Percentiles rank a stretch among this genome's conserved stretches.
Conservation (phyloP, 192 early-diverging fungal genomes). For the Podila horticola region DNA sequence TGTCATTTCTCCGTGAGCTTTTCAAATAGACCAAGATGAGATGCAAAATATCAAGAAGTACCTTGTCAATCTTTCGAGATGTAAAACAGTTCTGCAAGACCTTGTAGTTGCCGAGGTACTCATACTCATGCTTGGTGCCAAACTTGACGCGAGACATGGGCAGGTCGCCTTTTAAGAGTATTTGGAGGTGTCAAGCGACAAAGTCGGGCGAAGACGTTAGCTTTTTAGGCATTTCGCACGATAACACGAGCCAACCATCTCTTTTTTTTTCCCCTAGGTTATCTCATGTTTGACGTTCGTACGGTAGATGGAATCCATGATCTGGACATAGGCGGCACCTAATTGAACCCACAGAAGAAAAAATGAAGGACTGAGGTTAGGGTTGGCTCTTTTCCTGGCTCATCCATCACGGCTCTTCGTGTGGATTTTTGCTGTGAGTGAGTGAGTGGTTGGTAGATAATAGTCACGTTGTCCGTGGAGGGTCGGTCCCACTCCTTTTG, state of each 20-base stretch:
- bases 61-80: constrained; percentile 92
- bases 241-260: no score
- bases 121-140: constrained; percentile 93
- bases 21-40: not conserved
- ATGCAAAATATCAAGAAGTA: constrained; percentile 31
- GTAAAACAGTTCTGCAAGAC: constrained; percentile 88
- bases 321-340: constrained; percentile 78
- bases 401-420: not conserved
- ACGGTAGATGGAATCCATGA: constrained; percentile 78
- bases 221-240: no score
- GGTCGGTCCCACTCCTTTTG: no score
- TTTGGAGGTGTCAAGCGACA: no score
- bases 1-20: not conserved
- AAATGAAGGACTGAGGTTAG: not conserved
- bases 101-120: constrained; percentile 96
- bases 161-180: constrained; percentile 67
- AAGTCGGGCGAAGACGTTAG: no score
- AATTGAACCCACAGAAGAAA: not conserved
- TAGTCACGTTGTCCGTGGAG: not conserved
- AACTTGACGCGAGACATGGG: constrained; percentile 93
- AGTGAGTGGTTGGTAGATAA: not conserved
- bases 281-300: not conserved
- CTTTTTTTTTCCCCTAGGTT: no score
- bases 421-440: not conserved
- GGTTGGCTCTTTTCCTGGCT: not conserved